Evolutionary conservation across 1,284 basidiomycete species (phyloP), one percentile per base, ranked within the genome.

Genomic region (Paramarasmius palmivorus): DNA sequence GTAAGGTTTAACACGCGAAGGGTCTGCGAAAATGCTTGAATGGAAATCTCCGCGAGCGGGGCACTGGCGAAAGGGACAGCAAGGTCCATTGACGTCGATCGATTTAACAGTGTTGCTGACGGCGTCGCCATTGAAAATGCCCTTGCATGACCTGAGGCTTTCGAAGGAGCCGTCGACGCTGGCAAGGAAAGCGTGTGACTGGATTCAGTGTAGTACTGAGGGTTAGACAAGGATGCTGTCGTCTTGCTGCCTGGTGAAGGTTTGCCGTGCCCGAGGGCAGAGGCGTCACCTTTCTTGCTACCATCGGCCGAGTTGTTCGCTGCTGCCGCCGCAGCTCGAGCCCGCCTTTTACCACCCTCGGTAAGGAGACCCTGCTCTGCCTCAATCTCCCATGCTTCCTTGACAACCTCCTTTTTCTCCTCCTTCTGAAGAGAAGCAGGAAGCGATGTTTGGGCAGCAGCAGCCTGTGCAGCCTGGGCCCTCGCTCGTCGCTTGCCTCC

Each of bases 321-420:
- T 22, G 74, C 72, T 2, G 73, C 74, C n/a, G 77, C 78, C 1
- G 69, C 72, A 1, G 83, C 83, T 55, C 86, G 73, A 14, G 85
- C 83, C 39, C 85, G 78, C 45, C 88, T 71, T 53, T 77, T 78
- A 10, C 83, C 86, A 15, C 86, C 88, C 56, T 89, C 88, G 4
- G 87, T 89, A 38, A 86, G 64, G 40, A 90, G 63, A 0, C 87
- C 87, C 57, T 82, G 82, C 59, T 90, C 87, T 1, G 84, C 86
- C 58, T 90, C 88, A 25, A 89, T 78, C 61, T 91, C 88, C 88
- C 88, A 91, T 26, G 75, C 64, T 61, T 90, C 88, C 62, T 87
- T 90, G 23, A 76, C 65, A 1, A 78, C 65, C 35, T 70, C 74
- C 50, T 71, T 70, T 38, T 64, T 64, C 38, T 63, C 38, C 32